Evolutionary conservation across 2,329 filamentous ascomycete genomes (phyloP).

Genomic region (Aureobasidium sp.): DNA sequence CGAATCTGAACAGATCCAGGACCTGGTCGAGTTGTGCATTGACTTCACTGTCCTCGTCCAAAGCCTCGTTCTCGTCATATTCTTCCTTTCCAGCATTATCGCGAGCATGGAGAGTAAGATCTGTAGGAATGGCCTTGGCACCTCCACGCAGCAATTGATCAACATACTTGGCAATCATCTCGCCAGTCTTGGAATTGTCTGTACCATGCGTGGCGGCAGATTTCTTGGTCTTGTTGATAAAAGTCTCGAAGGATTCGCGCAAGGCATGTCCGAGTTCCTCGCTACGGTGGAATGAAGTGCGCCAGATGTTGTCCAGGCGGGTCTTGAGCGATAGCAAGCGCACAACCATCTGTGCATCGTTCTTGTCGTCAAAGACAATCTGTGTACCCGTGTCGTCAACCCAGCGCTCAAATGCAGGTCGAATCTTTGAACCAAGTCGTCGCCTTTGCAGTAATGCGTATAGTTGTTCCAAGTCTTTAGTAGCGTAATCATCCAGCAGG

Average conservation of each 20-base stretch:
- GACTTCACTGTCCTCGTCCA: constrained; percentile 86
- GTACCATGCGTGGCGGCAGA: constrained; percentile 66
- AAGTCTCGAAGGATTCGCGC: constrained; percentile 76
- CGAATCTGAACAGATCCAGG: constrained; percentile 90
- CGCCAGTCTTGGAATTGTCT: constrained; percentile 86
- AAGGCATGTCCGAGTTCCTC: constrained; percentile 71
- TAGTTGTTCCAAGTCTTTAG: constrained; percentile 64
- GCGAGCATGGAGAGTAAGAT: constrained; percentile 48
- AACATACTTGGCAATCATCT: constrained; percentile 98
- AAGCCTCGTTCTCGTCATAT: constrained; percentile 53
- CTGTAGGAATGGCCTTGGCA: constrained; percentile 70
- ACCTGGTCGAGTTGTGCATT: constrained; percentile 88
- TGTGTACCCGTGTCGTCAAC: constrained; percentile 66
- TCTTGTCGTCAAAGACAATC: constrained; percentile 74
- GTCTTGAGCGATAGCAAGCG: constrained; percentile 75
- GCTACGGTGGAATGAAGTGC: constrained; percentile 68
- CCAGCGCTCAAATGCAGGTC: constrained; percentile 68
- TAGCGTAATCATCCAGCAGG: constrained; percentile 64
- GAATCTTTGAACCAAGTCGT: constrained; percentile 62
- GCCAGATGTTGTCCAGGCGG: constrained; percentile 68
- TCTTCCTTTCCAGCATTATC: constrained; percentile 55
- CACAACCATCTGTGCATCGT: constrained; percentile 78
- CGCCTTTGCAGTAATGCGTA: constrained; percentile 72
- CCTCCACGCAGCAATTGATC: constrained; percentile 83
- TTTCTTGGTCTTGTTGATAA: constrained; percentile 84